Percentiles rank a stretch among this genome's conserved stretches.
phyloP scores from a whole-genome alignment of 169 alveolate genomes.

The Cyclospora cayetanensis region DNA sequence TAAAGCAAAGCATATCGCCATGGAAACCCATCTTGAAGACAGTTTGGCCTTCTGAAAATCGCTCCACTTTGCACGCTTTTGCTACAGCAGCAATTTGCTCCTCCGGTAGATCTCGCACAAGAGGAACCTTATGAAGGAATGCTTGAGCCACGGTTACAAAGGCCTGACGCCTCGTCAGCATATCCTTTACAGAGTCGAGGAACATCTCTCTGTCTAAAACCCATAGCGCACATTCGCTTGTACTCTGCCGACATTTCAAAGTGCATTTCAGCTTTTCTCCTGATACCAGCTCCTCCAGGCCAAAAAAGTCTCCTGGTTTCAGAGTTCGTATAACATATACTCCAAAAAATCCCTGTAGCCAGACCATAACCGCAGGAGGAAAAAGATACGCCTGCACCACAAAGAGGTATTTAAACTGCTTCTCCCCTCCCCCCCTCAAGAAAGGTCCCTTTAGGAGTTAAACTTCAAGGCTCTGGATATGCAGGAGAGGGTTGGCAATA shows the following conservation, averaged over 20 bases:
- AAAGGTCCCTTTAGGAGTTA: too few relatives aligned
- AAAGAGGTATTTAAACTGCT: not conserved
- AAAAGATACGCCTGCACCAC: not conserved
- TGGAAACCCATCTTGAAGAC: conserved; percentile 69
- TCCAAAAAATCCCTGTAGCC: conserved; percentile 70
- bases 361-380: not conserved
- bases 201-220: conserved; percentile 54
- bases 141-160: conserved; percentile 57
- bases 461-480: too few relatives aligned
- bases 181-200: conserved; percentile 53
- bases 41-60: conserved; percentile 65
- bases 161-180: conserved; percentile 53
- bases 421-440: too few relatives aligned
- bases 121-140: conserved; percentile 58
- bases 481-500: too few relatives aligned
- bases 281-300: conserved; percentile 64
- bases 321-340: conserved; percentile 42
- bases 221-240: conserved; percentile 67
- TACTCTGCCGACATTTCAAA: conserved; percentile 32
- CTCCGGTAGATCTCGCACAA: conserved; percentile 57
- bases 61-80: conserved; percentile 69
- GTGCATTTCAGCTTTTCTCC: conserved; percentile 56
- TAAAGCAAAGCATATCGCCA: conserved; percentile 72
- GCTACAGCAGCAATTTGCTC: conserved; percentile 54
- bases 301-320: conserved; percentile 64